phyloP scores from a whole-genome alignment of 306 rosid species.

The Acmispon strigosus region DNA sequence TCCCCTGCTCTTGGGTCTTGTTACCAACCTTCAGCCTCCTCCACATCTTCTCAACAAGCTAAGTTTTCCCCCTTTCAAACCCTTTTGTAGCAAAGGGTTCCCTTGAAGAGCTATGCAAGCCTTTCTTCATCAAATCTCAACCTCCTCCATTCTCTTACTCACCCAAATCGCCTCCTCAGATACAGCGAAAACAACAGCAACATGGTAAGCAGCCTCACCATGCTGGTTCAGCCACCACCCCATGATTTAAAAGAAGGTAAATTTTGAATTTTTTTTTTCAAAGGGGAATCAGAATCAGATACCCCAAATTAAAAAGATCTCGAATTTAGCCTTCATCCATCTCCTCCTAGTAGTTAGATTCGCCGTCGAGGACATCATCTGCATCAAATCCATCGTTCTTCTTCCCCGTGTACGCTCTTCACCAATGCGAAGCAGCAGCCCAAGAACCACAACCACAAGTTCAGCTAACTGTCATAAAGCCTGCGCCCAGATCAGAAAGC shows the following conservation, averaged over 20 bases:
- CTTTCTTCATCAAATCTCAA: conserved; percentile 60
- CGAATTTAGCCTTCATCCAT: no score
- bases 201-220: conserved; percentile 27
- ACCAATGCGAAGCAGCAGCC: no score
- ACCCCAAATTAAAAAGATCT: neutral
- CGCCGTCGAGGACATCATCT: no score
- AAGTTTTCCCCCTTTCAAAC: conserved; percentile 34
- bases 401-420: no score
- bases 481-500: no score
- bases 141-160: conserved; percentile 24
- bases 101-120: conserved; percentile 71
- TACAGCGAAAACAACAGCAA: conserved; percentile 15
- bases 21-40: no score
- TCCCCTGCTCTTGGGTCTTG: no score
- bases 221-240: conserved; percentile 35
- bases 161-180: conserved; percentile 25
- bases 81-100: conserved; percentile 35
- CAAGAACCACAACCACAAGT: no score
- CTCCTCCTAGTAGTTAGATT: no score
- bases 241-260: conserved; percentile 82
- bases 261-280: neutral
- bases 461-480: no score
- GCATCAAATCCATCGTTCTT: no score
- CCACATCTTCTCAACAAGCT: neutral
- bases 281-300: neutral